These are phyloP conservation scores for Ogataea parapolymorpha DNA, from an alignment of 805 yeast species.

Conservation along the genomic window DNA sequence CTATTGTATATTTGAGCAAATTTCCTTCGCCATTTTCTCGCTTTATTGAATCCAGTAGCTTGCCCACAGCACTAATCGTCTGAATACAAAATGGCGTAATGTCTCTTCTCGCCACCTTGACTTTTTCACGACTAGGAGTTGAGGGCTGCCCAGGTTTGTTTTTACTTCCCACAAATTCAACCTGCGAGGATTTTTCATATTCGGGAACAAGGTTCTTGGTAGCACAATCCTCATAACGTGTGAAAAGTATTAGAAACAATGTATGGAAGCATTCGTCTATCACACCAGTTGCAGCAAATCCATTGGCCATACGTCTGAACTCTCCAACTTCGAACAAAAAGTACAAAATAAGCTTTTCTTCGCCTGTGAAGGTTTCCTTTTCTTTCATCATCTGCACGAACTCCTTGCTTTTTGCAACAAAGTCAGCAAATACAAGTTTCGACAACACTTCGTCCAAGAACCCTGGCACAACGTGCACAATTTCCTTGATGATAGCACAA, in stretches of 20 bases:
- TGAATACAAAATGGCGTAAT: slow-evolving; percentile 37
- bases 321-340: slow-evolving; percentile 53
- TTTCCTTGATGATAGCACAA: slow-evolving; percentile 48
- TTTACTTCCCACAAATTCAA: slow-evolving; percentile 7
- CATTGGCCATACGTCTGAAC: slow-evolving; percentile 69
- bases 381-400: slow-evolving; percentile 25
- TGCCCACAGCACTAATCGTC: slow-evolving; percentile 20
- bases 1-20: slow-evolving; percentile 18
- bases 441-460: slow-evolving; percentile 53
- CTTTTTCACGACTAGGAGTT: slow-evolving; percentile 33
- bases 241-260: slow-evolving; percentile 50
- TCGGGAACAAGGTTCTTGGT: not conserved
- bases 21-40: slow-evolving; percentile 25
- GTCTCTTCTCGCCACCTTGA: slow-evolving; percentile 48
- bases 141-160: slow-evolving; percentile 12
- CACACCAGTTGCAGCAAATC: slow-evolving; percentile 72
- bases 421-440: slow-evolving; percentile 41
- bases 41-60: slow-evolving; percentile 22
- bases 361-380: slow-evolving; percentile 34
- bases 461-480: slow-evolving; percentile 40
- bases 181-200: slow-evolving; percentile 4
- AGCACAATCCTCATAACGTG: slow-evolving; percentile 16
- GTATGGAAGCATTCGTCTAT: slow-evolving; percentile 72
- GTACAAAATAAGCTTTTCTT: slow-evolving; percentile 39
- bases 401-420: slow-evolving; percentile 38